These are phyloP conservation scores for Eucalyptus marginata DNA, from an alignment of 345 rosid species.

Conservation along the genomic window DNA sequence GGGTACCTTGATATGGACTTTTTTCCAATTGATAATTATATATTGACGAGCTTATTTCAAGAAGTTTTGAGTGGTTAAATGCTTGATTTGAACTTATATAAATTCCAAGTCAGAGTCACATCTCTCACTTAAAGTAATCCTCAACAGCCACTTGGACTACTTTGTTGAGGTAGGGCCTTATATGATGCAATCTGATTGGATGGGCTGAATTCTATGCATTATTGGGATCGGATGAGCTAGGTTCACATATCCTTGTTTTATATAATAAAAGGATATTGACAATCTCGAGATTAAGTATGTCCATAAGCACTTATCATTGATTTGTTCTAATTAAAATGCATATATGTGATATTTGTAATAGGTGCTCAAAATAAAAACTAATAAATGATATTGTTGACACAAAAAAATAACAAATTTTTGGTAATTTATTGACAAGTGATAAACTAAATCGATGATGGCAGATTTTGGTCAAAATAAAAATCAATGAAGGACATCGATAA, in stretches of 20 bases:
- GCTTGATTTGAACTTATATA: too few relatives aligned
- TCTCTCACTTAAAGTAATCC: background rate
- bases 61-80: too few relatives aligned
- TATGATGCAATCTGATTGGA: background rate
- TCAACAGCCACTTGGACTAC: background rate
- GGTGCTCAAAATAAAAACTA: background rate
- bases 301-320: background rate
- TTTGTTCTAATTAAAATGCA: background rate
- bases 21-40: background rate
- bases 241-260: background rate
- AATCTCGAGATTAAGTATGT: background rate
- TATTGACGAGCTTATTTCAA: background rate
- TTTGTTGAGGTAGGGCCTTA: background rate
- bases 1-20: background rate
- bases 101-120: background rate
- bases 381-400: background rate
- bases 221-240: background rate
- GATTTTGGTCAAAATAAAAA: too few relatives aligned
- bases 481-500: too few relatives aligned
- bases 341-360: background rate
- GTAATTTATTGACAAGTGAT: too few relatives aligned
- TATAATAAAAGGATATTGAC: background rate
- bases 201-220: background rate
- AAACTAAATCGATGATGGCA: too few relatives aligned
- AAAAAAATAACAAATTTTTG: background rate